phyloP scores from a whole-genome alignment of 805 yeast species.

The Jamesozyma piceae region DNA sequence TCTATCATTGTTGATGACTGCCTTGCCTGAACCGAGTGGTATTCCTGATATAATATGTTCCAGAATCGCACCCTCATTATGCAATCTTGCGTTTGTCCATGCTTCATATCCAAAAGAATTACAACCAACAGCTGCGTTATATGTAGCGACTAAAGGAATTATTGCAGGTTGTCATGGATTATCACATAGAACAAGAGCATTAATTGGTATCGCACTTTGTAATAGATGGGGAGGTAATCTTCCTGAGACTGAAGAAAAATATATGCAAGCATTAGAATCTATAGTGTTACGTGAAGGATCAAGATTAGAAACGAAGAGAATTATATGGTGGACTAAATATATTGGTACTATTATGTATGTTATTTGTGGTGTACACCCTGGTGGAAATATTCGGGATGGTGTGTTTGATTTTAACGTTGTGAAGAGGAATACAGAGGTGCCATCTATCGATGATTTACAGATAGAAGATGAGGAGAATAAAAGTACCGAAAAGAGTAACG shows the following conservation, averaged over 20 bases:
- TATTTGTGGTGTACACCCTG: slow-evolving; percentile 73
- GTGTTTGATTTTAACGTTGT: slow-evolving; percentile 38
- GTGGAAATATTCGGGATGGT: slow-evolving; percentile 63
- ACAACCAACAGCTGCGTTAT: slow-evolving; percentile 65
- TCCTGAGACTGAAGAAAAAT: slow-evolving; percentile 44
- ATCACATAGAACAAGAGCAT: slow-evolving; percentile 60
- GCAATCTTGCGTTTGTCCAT: slow-evolving; percentile 68
- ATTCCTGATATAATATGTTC: slow-evolving; percentile 50
- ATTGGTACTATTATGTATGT: slow-evolving; percentile 68
- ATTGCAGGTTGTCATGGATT: slow-evolving; percentile 70
- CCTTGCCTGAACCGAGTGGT: slow-evolving; percentile 43
- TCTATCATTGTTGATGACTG: slow-evolving; percentile 42
- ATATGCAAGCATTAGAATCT: slow-evolving; percentile 39
- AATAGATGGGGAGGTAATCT: slow-evolving; percentile 79
- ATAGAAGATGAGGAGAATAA: slow-evolving; percentile 8
- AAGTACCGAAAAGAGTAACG: slow-evolving; percentile 17
- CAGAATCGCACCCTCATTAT: slow-evolving; percentile 60
- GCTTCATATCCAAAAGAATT: slow-evolving; percentile 68
- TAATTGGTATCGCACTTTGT: slow-evolving; percentile 64
- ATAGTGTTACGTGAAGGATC: slow-evolving; percentile 40
- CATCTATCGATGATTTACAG: not conserved
- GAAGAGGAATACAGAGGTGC: slow-evolving; percentile 25
- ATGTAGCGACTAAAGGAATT: slow-evolving; percentile 64
- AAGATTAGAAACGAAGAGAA: slow-evolving; percentile 35
- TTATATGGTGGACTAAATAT: slow-evolving; percentile 66